These are phyloP conservation scores for Podila verticillata DNA, from an alignment of 192 early-diverging fungal genomes.

Conservation along the genomic window DNA sequence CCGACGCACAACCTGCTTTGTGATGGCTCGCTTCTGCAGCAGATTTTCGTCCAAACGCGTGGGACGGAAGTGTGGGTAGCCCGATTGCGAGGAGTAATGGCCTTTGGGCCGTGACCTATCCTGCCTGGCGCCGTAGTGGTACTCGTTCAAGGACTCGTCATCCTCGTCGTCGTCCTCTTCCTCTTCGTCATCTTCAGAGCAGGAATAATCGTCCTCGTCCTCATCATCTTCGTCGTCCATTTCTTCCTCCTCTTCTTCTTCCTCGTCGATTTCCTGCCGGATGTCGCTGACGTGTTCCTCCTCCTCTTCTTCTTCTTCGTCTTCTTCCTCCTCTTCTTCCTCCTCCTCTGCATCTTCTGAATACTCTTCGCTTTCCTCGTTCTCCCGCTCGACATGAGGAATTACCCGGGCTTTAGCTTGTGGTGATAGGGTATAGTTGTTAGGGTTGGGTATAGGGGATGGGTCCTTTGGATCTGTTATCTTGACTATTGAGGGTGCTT, in stretches of 20 bases:
- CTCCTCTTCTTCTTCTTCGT: neutral
- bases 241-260: conserved; percentile 31
- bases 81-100: conserved; percentile 9
- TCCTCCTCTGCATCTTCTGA: neutral
- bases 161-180: conserved; percentile 23
- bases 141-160: conserved; percentile 2
- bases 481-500: neutral
- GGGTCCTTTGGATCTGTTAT: neutral
- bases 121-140: conserved; percentile 20
- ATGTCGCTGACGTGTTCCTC: neutral
- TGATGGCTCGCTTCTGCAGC: conserved; percentile 35
- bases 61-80: conserved; percentile 16
- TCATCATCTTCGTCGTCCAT: conserved; percentile 5
- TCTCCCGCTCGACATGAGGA: conserved; percentile 25
- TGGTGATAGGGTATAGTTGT: neutral
- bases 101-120: neutral
- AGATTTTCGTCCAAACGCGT: conserved; percentile 31
- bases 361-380: neutral
- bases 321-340: neutral
- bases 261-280: neutral
- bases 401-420: conserved; percentile 14
- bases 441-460: neutral
- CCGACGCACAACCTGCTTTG: conserved; percentile 44
- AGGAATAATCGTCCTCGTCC: conserved; percentile 37
- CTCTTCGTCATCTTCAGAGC: conserved; percentile 40